Evolutionary conservation across 2,329 filamentous ascomycete genomes (phyloP).

Genomic region (Arthrocladium fulminans): DNA sequence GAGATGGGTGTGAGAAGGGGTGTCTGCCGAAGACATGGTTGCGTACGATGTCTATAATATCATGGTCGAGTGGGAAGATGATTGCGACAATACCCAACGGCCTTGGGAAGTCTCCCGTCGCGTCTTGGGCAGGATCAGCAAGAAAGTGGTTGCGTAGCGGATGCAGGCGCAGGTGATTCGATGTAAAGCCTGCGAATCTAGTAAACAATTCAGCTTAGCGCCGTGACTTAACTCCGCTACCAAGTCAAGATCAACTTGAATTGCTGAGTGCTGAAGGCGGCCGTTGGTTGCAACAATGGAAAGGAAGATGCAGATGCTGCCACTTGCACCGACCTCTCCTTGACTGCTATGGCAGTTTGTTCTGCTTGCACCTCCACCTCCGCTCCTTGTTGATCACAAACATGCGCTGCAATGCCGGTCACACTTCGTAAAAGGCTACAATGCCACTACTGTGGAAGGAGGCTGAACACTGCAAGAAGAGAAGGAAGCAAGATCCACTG

Average conservation of each 20-base stretch:
- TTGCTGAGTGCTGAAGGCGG: not conserved
- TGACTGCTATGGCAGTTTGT: not conserved
- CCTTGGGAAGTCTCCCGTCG: not conserved
- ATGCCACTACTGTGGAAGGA: conserved; percentile 76
- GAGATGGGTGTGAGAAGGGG: conserved; percentile 16
- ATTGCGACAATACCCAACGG: not conserved
- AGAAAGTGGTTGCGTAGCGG: too few species aligned
- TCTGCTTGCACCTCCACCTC: not conserved
- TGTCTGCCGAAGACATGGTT: conserved; percentile 25
- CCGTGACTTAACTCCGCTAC: conserved; percentile 2
- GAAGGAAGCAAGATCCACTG: conserved; percentile 61
- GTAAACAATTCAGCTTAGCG: conserved; percentile 6
- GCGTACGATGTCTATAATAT: not conserved
- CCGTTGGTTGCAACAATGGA: not conserved
- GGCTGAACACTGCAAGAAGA: conserved; percentile 34
- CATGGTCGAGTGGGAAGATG: conserved; percentile 1
- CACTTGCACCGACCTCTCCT: not conserved
- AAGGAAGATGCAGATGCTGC: too few species aligned
- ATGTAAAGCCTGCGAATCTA: not conserved
- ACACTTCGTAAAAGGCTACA: conserved; percentile 42
- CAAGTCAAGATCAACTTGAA: not conserved
- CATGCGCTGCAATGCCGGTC: conserved; percentile 30
- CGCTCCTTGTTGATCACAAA: not conserved
- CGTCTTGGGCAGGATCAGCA: too few species aligned
- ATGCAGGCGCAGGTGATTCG: not conserved